Base-by-base conservation (phyloP, 495 filamentous ascomycete genomes). In the Halenospora varia region DNA sequence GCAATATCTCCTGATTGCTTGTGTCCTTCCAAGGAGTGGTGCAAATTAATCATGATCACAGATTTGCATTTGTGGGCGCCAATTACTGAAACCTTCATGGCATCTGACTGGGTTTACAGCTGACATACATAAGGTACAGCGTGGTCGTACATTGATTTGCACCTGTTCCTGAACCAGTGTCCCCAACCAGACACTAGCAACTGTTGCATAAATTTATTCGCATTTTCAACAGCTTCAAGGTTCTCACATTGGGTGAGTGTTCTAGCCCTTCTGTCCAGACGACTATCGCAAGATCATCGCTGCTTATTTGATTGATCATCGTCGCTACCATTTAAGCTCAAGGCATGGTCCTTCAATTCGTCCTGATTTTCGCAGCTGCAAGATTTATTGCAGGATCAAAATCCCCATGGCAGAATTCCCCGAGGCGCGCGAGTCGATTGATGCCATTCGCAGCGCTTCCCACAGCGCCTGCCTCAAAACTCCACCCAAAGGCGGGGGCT, bases 291-390 rank as follows among this genome's bases (percentile, higher is more conserved):
- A 42, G 59, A 62, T 62, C 59, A 62, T 56, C 59, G 59, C 59
- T 62, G 53, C 59, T 62, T 62, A 62, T 53, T 61, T 49, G 48
- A 20, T 19, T 40, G 59, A 62, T 62, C 59, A 62, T 20, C 59
- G 44, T 15, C n/a, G 29, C 51, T 26, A 44, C 23, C 44, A 35
- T 35, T 35, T 13, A 6, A 4, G 29, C 29, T 13, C 0, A 49
- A 44, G 47, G 18, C 46, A 60, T 60, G 50, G 51, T 1, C 44
- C 47, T 53, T 51, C 24, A 39, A 55, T 62, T 53, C 54, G 59
- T 22, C 51, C 39, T 35, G 29, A 4, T 35, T 35, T 35, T 35
- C 29, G n/a, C n/a, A n/a, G n/a, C n/a, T n/a, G n/a, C n/a, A n/a
- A n/a, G n/a, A n/a, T n/a, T n/a, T n/a, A n/a, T n/a, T n/a, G n/a